Evolutionary conservation across 2,329 filamentous ascomycete genomes (phyloP), one percentile per base, ranked within the genome.

Genomic region (Paecilomyces formosus): DNA sequence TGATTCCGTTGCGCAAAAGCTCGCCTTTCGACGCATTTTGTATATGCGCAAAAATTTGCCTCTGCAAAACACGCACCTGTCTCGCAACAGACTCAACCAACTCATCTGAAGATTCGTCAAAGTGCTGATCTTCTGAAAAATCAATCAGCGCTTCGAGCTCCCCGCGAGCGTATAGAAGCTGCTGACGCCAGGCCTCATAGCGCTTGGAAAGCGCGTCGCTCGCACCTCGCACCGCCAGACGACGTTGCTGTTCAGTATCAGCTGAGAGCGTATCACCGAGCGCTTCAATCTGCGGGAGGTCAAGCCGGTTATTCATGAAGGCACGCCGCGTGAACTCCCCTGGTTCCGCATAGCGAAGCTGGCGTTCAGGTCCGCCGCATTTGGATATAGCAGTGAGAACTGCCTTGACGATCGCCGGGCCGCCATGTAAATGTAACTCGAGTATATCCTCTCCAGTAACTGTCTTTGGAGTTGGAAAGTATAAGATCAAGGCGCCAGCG

Each of bases 81-180:
- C 64, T 65, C 1, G 85, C 82, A 30, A 97, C 89, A 54, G 86
- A 90, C 0, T 70, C 72, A 52, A 95, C 81, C 22, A 97, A 79
- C 57, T 89, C 83, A 0, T 81, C 76, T 0, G 91, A 89, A 2
- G 90, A 88, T 73, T 96, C 92, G 65, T 97, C 92, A 68, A 99
- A 96, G 76, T 97, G 90, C 74, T 99, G 93, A 68, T 97, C 94
- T 72, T 99, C 94, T 0, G 90, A 89, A 71, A 99, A 99, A 74
- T 99, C 94, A 61, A 99, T 97, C 64, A 99, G 77, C 0, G 94
- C 94, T 74, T 99, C 94, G 45, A 99, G 81, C 75, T 97, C 92
- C 9, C 91, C 94, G 1, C 94, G 85, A 9, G 92, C 92, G 62
- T 88, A 82, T 6, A 97, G 79, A 18, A 99, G 76, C 63, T 86